These are phyloP conservation scores for Colletotrichum endophyticum DNA, from an alignment of 2,329 filamentous ascomycete species.

Conservation along the genomic window DNA sequence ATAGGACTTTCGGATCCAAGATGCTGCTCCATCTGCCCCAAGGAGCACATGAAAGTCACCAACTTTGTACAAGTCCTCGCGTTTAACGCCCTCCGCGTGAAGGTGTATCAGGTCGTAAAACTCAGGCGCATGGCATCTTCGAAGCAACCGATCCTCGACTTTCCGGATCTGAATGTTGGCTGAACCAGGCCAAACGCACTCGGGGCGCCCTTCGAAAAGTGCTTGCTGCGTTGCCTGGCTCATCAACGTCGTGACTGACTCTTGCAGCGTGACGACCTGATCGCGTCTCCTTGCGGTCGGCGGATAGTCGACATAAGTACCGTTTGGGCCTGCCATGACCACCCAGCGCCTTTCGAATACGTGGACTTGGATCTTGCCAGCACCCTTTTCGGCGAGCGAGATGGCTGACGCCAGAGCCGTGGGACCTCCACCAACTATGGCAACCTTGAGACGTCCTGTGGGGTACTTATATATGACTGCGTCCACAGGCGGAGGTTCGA, in stretches of 20 bases:
- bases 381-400: conserved; percentile 35
- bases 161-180: conserved; percentile 43
- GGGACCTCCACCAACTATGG: not conserved
- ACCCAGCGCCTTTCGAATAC: conserved; percentile 40
- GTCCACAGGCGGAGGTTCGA: not conserved
- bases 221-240: not conserved
- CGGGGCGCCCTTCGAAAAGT: conserved; percentile 31
- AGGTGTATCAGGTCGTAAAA: conserved; percentile 35
- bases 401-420: not conserved
- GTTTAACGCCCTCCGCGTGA: conserved; percentile 32
- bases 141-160: conserved; percentile 38
- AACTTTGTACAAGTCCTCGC: conserved; percentile 31
- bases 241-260: not conserved
- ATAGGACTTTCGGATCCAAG: conserved; percentile 36
- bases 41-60: conserved; percentile 40
- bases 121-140: conserved; percentile 32
- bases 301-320: conserved; percentile 31
- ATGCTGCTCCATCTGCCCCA: conserved; percentile 38
- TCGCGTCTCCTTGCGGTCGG: not conserved
- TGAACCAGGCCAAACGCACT: conserved; percentile 39
- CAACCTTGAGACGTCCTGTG: not conserved
- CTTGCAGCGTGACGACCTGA: not conserved
- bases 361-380: conserved; percentile 35
- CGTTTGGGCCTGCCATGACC: conserved; percentile 13
- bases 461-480: not conserved